Conservation (phyloP, 1,284 basidiomycete genomes). For the Papiliotrema terrestris region DNA sequence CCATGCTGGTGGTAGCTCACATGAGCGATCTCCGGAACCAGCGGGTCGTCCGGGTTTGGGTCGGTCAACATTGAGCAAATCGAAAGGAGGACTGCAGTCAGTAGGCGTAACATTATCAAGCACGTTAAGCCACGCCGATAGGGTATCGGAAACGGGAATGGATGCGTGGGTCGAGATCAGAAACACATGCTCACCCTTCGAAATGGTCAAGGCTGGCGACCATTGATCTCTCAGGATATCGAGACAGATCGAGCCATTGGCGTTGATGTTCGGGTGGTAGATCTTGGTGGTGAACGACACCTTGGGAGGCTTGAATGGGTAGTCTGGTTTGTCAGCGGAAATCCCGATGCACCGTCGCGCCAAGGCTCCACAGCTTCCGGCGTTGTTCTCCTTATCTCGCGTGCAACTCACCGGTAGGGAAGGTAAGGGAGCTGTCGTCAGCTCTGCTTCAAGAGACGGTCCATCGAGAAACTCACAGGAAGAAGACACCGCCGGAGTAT, state of each 20-base stretch:
- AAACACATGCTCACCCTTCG: constrained; percentile 68
- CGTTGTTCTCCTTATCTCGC: constrained; percentile 4
- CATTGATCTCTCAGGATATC: constrained; percentile 97
- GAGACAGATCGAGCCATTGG: constrained; percentile 89
- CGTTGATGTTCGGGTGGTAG: constrained; percentile 61
- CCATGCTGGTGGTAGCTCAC: constrained; percentile 27
- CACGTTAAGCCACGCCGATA: too few species aligned
- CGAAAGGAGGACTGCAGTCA: constrained; percentile 70
- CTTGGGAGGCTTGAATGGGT: constrained; percentile 99
- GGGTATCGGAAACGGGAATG: too few species aligned
- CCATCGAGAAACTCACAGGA: constrained; percentile 58
- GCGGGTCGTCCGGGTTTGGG: constrained; percentile 93
- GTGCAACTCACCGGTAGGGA: constrained; percentile 43
- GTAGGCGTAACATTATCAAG: too few species aligned
- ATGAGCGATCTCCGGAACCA: constrained; percentile 58
- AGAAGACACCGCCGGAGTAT: constrained; percentile 94
- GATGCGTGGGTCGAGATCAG: background rate
- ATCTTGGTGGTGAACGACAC: constrained; percentile 94
- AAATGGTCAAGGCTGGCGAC: constrained; percentile 97
- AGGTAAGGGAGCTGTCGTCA: constrained; percentile 45
- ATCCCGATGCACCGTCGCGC: background rate
- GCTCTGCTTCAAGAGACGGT: background rate
- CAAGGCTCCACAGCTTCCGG: background rate
- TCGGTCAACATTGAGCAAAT: constrained; percentile 97
- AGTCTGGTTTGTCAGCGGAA: constrained; percentile 60